phyloP scores from a whole-genome alignment of 805 yeast species.

The Candida manassasensis region DNA sequence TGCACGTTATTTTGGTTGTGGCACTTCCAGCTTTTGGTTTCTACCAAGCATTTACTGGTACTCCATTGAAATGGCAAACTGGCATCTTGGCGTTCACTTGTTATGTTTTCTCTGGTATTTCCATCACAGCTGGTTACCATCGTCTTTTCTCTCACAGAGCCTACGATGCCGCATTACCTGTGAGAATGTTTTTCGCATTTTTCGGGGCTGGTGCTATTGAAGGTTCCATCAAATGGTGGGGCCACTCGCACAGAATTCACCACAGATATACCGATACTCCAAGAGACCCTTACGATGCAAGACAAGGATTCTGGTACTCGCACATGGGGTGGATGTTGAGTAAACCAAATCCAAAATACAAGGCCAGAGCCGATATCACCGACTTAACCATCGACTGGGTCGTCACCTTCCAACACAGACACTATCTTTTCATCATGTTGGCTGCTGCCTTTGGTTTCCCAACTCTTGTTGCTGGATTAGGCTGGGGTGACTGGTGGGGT shows the following conservation, averaged over 20 bases:
- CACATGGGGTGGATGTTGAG: constrained; percentile 85
- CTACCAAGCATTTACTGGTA: constrained; percentile 42
- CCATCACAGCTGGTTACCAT: constrained; percentile 84
- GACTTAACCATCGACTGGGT: constrained; percentile 76
- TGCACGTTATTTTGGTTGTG: constrained; percentile 62
- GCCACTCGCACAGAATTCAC: constrained; percentile 79
- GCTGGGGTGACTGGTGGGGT: constrained; percentile 57
- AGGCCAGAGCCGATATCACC: constrained; percentile 77
- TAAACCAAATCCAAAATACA: constrained; percentile 75
- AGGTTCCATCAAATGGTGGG: constrained; percentile 89
- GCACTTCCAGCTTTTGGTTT: constrained; percentile 56
- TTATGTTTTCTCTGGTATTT: constrained; percentile 60
- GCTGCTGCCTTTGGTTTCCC: constrained; percentile 65
- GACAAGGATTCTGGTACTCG: constrained; percentile 77
- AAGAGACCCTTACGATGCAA: constrained; percentile 84
- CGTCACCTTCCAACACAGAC: constrained; percentile 78
- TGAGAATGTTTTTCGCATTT: constrained; percentile 61
- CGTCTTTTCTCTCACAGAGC: constrained; percentile 76
- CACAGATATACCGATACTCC: constrained; percentile 81
- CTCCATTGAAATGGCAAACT: constrained; percentile 42
- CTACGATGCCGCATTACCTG: constrained; percentile 57
- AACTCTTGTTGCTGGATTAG: constrained; percentile 51
- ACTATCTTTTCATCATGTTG: constrained; percentile 59
- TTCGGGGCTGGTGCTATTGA: constrained; percentile 82
- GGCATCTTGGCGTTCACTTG: constrained; percentile 47